Evolutionary conservation across 2,329 filamentous ascomycete genomes (phyloP).

Genomic region (Exserohilum rostratum): DNA sequence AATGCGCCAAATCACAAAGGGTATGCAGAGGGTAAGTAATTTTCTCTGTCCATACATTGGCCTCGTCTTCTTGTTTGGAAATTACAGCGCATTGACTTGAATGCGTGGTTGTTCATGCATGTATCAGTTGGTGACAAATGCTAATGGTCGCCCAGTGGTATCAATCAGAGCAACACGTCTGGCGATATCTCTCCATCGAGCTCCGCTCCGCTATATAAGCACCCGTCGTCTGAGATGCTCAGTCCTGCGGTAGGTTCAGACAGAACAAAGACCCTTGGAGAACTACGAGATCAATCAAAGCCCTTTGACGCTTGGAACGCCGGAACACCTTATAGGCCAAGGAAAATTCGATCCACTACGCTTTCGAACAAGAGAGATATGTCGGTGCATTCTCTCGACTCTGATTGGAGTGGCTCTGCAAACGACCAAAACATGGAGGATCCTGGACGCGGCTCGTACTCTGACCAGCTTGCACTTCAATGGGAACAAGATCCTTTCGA

Average conservation of each 20-base stretch:
- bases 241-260: conserved; percentile 39
- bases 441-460: conserved; percentile 38
- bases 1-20: conserved; percentile 90
- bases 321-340: conserved; percentile 33
- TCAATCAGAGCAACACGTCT: conserved; percentile 42
- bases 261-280: conserved; percentile 36
- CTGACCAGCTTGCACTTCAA: conserved; percentile 45
- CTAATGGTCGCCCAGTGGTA: conserved; percentile 38
- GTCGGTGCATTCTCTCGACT: conserved; percentile 44
- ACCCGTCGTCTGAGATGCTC: conserved; percentile 36
- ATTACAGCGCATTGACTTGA: conserved; percentile 31
- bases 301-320: conserved; percentile 38
- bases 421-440: conserved; percentile 38
- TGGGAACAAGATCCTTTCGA: conserved; percentile 63
- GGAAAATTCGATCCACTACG: conserved; percentile 33
- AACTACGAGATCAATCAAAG: conserved; percentile 37
- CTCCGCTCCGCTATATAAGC: conserved; percentile 41
- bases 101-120: conserved; percentile 19
- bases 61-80: conserved; percentile 5
- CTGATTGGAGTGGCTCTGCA: conserved; percentile 42
- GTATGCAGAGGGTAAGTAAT: conserved; percentile 70
- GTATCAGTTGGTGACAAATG: conserved; percentile 40
- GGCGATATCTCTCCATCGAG: conserved; percentile 42
- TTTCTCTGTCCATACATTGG: background rate
- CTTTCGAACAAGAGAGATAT: conserved; percentile 35